Conservation (phyloP, 495 filamentous ascomycete species). For the Tirmania nivea region DNA sequence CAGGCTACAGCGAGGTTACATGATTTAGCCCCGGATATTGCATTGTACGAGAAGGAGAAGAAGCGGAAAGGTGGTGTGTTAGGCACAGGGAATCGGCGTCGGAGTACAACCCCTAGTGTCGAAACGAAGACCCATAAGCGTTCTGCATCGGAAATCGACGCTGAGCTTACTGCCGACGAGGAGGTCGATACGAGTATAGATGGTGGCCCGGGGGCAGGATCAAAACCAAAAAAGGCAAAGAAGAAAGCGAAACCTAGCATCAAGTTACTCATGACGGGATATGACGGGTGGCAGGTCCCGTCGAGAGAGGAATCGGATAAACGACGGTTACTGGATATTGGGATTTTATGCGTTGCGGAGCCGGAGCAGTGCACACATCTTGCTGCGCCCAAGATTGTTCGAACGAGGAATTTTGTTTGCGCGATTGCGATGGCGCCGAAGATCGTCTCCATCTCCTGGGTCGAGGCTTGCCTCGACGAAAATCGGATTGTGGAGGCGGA, state of each 20-base stretch:
- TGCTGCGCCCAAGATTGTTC: conserved; percentile 62
- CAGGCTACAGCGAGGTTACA: conserved; percentile 56
- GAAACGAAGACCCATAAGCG: conserved; percentile 22
- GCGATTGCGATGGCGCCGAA: conserved; percentile 57
- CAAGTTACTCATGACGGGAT: conserved; percentile 15
- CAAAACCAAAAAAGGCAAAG: conserved; percentile 11
- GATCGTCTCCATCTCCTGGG: conserved; percentile 54
- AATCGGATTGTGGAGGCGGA: conserved; percentile 34
- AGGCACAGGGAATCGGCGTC: conserved; percentile 43
- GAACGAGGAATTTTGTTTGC: conserved; percentile 81
- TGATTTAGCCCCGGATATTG: conserved; percentile 57
- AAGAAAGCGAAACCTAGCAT: conserved; percentile 11
- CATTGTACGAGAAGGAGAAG: conserved; percentile 78
- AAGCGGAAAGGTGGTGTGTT: conserved; percentile 69
- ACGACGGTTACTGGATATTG: conserved; percentile 29
- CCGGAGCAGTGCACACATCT: conserved; percentile 59
- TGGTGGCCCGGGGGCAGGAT: conserved; percentile 6
- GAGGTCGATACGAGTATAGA: conserved; percentile 2
- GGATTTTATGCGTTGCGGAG: conserved; percentile 59
- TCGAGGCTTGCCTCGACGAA: conserved; percentile 46
- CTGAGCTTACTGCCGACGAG: not conserved
- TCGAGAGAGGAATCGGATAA: no score
- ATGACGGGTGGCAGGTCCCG: not conserved
- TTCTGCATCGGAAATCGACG: conserved; percentile 22
- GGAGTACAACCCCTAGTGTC: conserved; percentile 27